Evolutionary conservation across 805 yeast genomes (phyloP).

Genomic region (Zygosaccharomyces lentus): DNA sequence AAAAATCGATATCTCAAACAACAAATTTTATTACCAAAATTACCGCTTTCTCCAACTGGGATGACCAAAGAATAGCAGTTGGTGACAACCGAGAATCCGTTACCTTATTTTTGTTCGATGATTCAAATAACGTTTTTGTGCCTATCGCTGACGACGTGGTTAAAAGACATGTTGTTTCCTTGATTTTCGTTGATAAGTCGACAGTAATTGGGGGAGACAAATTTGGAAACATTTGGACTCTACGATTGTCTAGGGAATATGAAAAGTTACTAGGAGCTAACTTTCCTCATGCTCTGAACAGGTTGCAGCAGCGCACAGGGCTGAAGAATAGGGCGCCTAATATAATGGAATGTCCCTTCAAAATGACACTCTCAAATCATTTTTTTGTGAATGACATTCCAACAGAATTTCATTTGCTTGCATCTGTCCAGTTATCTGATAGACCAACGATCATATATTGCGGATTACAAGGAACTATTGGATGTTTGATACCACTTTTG

Average conservation of each 20-base stretch:
- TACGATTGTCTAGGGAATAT: slow-evolving; percentile 53
- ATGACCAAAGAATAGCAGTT: slow-evolving; percentile 57
- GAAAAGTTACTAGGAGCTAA: slow-evolving; percentile 29
- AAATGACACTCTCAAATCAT: slow-evolving; percentile 50
- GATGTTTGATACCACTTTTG: slow-evolving; percentile 63
- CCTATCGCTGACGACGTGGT: slow-evolving; percentile 68
- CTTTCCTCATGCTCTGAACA: slow-evolving; percentile 9
- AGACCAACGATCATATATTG: slow-evolving; percentile 61
- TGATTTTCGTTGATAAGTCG: slow-evolving; percentile 61
- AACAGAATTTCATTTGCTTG: slow-evolving; percentile 50
- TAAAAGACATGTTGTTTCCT: slow-evolving; percentile 60
- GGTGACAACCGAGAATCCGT: slow-evolving; percentile 73
- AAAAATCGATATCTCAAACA: slow-evolving; percentile 49
- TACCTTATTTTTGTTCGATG: slow-evolving; percentile 50
- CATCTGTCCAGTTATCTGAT: slow-evolving; percentile 39
- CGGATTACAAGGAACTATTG: slow-evolving; percentile 80
- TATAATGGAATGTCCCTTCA: slow-evolving; percentile 38
- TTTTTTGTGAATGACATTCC: slow-evolving; percentile 69
- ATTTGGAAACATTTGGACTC: slow-evolving; percentile 72
- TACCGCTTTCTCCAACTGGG: slow-evolving; percentile 45
- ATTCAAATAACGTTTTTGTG: slow-evolving; percentile 45
- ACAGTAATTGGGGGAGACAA: slow-evolving; percentile 83
- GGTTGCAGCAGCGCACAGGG: slow-evolving; percentile 7
- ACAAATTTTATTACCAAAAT: slow-evolving; percentile 47
- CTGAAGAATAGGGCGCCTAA: slow-evolving; percentile 19